Evolutionary conservation across 2,329 filamentous ascomycete species (phyloP), one percentile per base, ranked within the genome.

Genomic region (Botryotinia convoluta): DNA sequence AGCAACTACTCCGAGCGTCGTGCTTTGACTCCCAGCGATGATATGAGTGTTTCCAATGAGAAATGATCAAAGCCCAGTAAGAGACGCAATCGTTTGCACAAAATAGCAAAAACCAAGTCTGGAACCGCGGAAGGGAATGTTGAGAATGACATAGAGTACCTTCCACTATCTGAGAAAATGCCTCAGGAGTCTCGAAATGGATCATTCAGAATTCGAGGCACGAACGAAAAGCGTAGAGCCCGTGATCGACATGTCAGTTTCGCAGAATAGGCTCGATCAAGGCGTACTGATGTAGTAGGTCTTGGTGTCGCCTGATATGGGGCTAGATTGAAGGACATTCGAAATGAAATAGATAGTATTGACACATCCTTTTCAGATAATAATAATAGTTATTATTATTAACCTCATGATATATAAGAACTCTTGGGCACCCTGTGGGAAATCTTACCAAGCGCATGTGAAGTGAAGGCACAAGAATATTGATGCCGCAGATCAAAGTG

Each of bases 181-280:
- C 48, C 65, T 57, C 18, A 9, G 10, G 37, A 6, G 18, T 64
- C 20, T 4, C 20, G 18, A 57, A 29, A 1, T 57, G 26, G 35
- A 37, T 29, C 6, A 39, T 6, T 22, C 4, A 68, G 9, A 57
- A 3, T 1, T 48, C 42, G 37, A 16, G 48, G 12, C 37, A 29
- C 48, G 10, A 42, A 18, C 18, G n/a, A 32, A 57, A 69, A 57
- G 7, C 18, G n/a, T 20, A 7, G 35, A 10, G 37, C 37, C 18
- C 42, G 18, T 29, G 65, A 51, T 42, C 48, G 65, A 69, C 48
- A 57, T 57, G 48, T 69, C 65, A 69, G n/a, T 16, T 69, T 57
- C n/a, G 51, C 10, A 39, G 48, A 29, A 39, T 57, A 69, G 26
- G 26, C n/a, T 69, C 48, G 37, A 57, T 37, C 35, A 69, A 59